Evolutionary conservation across 2,329 filamentous ascomycete species (phyloP), one percentile per base, ranked within the genome.

Genomic region (Ophiobolus disseminans): DNA sequence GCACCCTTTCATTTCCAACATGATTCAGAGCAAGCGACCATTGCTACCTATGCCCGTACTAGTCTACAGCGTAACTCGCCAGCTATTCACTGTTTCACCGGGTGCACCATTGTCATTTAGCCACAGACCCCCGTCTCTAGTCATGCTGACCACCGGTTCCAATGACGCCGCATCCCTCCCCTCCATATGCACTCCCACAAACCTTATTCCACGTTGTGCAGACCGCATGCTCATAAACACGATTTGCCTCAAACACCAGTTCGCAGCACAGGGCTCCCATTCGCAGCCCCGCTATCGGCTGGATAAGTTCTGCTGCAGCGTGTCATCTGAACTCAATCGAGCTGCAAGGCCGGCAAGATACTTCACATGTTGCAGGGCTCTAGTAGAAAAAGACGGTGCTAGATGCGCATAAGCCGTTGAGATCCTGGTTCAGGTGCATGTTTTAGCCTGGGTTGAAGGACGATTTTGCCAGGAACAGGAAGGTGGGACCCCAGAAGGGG

Each of bases 401-500:
- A 16, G 14, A 46, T 22, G 50, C 40, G 47, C 28, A 28, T 47
- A 31, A 37, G 38, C 31, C 39, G 22, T 43, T 39, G 13, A 44
- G 23, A 32, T n/a, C 30, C 49, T 34, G 52, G 44, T 34, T 40
- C 35, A 48, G 22, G 55, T 51, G 51, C 53, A 40, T 53, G 9
- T 40, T 48, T 42, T 45, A 50, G 44, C 42, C 50, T 30, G 37
- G 40, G 34, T 46, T 45, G 36, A 32, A 31, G 22, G 31, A 37
- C 31, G 4, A n/a, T 21, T 37, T 35, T 44, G 30, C 47, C 56
- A 60, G 55, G 50, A 46, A 47, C 31, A 44, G 47, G 38, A 30
- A 46, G 35, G 39, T 11, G 5, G 31, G 11, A 25, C 13, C 9
- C 47, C 42, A 17, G 21, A 48, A 55, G 25, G 9, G 44, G 54